Base-by-base conservation (phyloP, 495 filamentous ascomycete genomes). In the Hyaloscypha finlandica region DNA sequence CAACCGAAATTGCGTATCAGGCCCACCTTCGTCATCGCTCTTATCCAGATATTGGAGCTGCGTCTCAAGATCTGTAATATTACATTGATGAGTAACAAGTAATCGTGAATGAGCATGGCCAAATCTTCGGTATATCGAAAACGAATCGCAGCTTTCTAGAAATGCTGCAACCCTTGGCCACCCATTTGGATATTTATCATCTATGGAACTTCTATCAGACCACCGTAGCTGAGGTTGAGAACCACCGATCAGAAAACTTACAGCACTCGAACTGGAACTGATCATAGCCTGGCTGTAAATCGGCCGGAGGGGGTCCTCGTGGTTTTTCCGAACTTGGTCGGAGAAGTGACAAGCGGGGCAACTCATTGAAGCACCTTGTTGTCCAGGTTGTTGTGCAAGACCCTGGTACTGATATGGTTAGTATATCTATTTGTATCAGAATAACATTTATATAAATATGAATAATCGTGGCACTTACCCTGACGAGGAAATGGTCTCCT, bases 111-210 rank as follows among this genome's bases (percentile, higher is more conserved):
- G 64, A 20, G 22, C 60, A 9, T 52, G 42, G 31, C 64, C 57
- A 39, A 67, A 67, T 61, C 37, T 67, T 33, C 64, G 32, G 31
- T 58, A 67, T 20, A 60, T 67, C 2, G 29, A 11, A 45, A 67
- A 67, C 32, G 64, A 67, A 39, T 60, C 56, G 33, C 64, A 19
- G 52, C 64, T 61, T 39, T 67, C 64, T 31, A 61, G 14, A 31
- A 67, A 67, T 5, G 64, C 64, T 29, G 64, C 57, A 12, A 67
- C n/a, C 35, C 56, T 60, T 54, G 64, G 64, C 56, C 56, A 67
- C 3, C 64, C 64, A 61, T 67, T 39, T 3, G 64, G 64, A 30
- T 67, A 54, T 20, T 53, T 32, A 6, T 54, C 64, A 61, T 53
- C 64, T 67, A 54, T 61, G 29, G 39, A 37, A n/a, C 30, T n/a